Base-by-base conservation (phyloP, 495 filamentous ascomycete species). In the Hyaloscypha finlandica region DNA sequence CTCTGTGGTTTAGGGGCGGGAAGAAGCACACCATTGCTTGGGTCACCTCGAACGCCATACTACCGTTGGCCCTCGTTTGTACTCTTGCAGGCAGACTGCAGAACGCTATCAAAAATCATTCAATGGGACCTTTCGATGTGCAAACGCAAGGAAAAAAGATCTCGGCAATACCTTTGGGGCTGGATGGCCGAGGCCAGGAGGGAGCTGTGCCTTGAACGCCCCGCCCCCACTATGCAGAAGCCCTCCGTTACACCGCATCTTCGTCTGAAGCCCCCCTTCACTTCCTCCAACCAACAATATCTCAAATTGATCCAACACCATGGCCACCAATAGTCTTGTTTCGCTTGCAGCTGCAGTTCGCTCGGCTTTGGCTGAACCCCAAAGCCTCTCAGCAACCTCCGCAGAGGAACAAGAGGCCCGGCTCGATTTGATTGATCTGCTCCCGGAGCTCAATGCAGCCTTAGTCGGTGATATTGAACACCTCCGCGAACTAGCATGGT, bases 401-500 rank as follows among this genome's bases (percentile, higher is more conserved):
- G 9, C 8, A 32, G 42, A 63, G 61, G 64, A 66, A 37, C n/a
- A 53, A 66, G 42, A 66, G 42, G 64, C 64, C n/a, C 6, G 64
- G 32, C 64, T 59, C 31, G 55, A 66, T 29, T 35, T 66, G 31
- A 66, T 66, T 60, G 64, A 66, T 39, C 30, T 66, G 4, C 25
- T 66, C 19, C 64, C 64, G 6, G 30, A 52, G 29, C 48, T 66
- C 55, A 66, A 60, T 42, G 37, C 55, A 20, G 45, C 39, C 19
- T 31, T 66, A 19, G 45, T 66, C 8, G 64, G 64, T n/a, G 64
- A 66, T 59, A 39, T 51, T 8, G 32, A 66, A 52, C 12, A 29
- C 20, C 29, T 66, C 60, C 64, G 64, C 20, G 64, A 66, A 19
- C 30, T 66, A n/a, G 64, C 64, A 66, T 66, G 55, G 55, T 59